Evolutionary conservation across 75 land plant species (phyloP).

Genomic region (Pinus taeda): DNA sequence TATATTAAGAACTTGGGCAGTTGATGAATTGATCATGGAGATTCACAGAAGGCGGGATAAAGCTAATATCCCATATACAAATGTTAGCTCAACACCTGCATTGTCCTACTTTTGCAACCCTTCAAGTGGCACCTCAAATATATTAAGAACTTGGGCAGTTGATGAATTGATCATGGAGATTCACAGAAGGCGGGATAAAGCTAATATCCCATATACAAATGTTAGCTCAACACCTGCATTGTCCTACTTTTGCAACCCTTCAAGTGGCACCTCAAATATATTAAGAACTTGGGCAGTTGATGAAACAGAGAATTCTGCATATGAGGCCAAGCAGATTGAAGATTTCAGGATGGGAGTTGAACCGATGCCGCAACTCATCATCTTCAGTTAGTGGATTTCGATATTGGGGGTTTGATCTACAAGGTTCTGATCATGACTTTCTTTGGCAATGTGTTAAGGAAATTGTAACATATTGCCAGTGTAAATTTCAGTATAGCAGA

Average conservation of each 20-base stretch:
- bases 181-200: constrained; percentile 92
- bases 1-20: constrained; percentile 11
- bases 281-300: not conserved
- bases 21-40: constrained; percentile 83
- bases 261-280: constrained; percentile 57
- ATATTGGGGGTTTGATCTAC: too few relatives aligned
- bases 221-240: constrained; percentile 95
- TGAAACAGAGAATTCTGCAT: too few relatives aligned
- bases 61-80: constrained; percentile 85
- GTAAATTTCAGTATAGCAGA: too few relatives aligned
- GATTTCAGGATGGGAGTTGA: too few relatives aligned
- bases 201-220: constrained; percentile 86
- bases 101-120: constrained; percentile 92
- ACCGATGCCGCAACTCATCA: too few relatives aligned
- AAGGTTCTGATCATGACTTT: too few relatives aligned
- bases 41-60: constrained; percentile 93
- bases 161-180: constrained; percentile 86
- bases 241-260: constrained; percentile 90
- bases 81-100: constrained; percentile 96
- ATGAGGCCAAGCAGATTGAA: too few relatives aligned
- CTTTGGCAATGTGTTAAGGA: too few relatives aligned
- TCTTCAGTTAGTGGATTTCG: too few relatives aligned
- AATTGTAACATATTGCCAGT: too few relatives aligned
- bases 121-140: constrained; percentile 51
- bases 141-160: constrained; percentile 10